Conservation (phyloP, 2,329 filamentous ascomycete genomes). For the Aspergillus melleus region DNA sequence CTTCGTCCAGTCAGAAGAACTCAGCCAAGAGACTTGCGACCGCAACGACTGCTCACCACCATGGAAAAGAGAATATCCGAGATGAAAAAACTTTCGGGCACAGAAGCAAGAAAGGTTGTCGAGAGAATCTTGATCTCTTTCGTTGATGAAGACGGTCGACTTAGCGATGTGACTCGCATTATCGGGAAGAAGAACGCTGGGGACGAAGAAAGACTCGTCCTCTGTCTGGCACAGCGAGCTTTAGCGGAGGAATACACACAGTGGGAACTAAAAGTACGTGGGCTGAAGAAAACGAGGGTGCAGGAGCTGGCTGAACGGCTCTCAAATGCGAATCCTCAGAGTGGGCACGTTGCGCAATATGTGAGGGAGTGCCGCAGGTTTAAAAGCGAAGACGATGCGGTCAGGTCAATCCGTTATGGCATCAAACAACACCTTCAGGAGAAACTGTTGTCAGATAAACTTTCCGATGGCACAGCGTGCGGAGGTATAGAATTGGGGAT, state of each 20-base stretch:
- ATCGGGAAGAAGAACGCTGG: constrained; percentile 1
- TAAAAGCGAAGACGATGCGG: not conserved
- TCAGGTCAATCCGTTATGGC: not conserved
- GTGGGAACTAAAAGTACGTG: not conserved
- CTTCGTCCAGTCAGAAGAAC: constrained; percentile 1
- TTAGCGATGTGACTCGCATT: constrained; percentile 2
- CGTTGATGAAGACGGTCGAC: constrained; percentile 2
- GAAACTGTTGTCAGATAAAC: constrained; percentile 1
- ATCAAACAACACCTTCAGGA: not conserved
- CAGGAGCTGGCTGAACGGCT: constrained; percentile 1
- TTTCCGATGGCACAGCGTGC: not conserved
- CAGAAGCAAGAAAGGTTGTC: not conserved
- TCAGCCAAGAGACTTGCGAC: not conserved
- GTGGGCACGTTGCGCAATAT: constrained; percentile 1
- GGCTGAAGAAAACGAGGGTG: not conserved
- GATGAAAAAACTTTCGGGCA: not conserved
- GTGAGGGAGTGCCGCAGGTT: not conserved
- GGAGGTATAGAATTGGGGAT: not conserved
- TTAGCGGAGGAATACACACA: not conserved
- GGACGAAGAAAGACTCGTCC: constrained; percentile 1
- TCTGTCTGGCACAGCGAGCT: not conserved
- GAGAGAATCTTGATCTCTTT: not conserved
- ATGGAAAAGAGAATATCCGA: not conserved
- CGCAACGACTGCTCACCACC: not conserved
- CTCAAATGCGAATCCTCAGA: constrained; percentile 1